These are phyloP conservation scores for Ogataea methylovora DNA, from an alignment of 805 yeast genomes.

Conservation along the genomic window DNA sequence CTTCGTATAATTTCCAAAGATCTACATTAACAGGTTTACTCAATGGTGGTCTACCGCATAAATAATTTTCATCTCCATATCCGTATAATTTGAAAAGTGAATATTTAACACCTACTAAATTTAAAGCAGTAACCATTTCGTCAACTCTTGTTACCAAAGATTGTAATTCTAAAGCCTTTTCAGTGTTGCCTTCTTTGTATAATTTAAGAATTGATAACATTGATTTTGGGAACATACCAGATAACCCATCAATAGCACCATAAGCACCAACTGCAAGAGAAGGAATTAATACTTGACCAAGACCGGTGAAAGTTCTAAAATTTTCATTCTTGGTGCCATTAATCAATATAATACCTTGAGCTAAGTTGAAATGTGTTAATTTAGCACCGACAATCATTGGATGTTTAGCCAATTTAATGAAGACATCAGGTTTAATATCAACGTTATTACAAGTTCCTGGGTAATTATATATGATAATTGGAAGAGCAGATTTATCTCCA, in stretches of 20 bases:
- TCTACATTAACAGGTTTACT: conserved; percentile 21
- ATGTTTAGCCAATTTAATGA: conserved; percentile 31
- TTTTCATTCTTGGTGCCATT: conserved; percentile 27
- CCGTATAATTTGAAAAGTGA: conserved; percentile 27
- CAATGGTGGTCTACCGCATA: conserved; percentile 37
- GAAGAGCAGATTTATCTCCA: conserved; percentile 33
- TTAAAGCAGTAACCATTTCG: conserved; percentile 28
- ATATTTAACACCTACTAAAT: conserved; percentile 38
- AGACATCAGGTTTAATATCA: conserved; percentile 26
- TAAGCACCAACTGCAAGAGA: conserved; percentile 34
- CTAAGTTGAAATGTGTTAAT: conserved; percentile 39
- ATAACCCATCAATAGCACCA: conserved; percentile 42
- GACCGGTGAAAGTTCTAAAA: conserved; percentile 38
- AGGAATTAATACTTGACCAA: conserved; percentile 41
- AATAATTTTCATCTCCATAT: conserved; percentile 27
- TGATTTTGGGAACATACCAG: conserved; percentile 41
- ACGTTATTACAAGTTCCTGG: conserved; percentile 39
- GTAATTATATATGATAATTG: conserved; percentile 36
- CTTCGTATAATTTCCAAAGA: conserved; percentile 2
- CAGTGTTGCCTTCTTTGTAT: conserved; percentile 28
- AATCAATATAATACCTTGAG: conserved; percentile 32
- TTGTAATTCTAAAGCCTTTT: conserved; percentile 34
- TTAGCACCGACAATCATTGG: conserved; percentile 40
- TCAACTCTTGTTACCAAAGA: conserved; percentile 34
- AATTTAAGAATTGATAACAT: conserved; percentile 31